Percentiles rank a stretch among this genome's conserved stretches.
phyloP scores from a whole-genome alignment of 139 green algal species.

The Nannochloris sp. region DNA sequence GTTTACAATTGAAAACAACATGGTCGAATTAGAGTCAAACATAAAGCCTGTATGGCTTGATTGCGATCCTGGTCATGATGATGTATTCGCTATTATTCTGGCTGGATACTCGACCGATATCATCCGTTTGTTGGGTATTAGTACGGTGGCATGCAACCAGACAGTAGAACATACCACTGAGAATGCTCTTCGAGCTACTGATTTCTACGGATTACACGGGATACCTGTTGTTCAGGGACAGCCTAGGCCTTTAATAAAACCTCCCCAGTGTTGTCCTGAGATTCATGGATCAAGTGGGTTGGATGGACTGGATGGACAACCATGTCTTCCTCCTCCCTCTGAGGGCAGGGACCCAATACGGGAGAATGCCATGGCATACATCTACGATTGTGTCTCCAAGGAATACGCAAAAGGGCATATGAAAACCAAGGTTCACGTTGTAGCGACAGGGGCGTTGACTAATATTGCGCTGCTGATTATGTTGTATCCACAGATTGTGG shows the following conservation, averaged over 20 bases:
- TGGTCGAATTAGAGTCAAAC: neutral
- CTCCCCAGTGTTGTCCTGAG: conserved; percentile 65
- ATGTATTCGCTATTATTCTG: conserved; percentile 85
- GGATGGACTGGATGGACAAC: conserved; percentile 22
- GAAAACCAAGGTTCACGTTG: conserved; percentile 26
- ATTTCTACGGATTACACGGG: conserved; percentile 42
- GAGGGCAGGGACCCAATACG: conserved; percentile 6
- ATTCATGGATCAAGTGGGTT: conserved; percentile 88
- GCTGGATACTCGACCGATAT: conserved; percentile 43
- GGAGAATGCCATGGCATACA: conserved; percentile 44
- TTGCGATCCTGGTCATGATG: conserved; percentile 87
- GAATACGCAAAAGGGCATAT: conserved; percentile 32
- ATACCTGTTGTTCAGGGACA: conserved; percentile 53
- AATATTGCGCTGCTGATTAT: conserved; percentile 55
- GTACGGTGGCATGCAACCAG: conserved; percentile 84
- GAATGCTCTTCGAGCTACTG: conserved; percentile 74
- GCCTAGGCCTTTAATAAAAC: conserved; percentile 61
- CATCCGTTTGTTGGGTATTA: conserved; percentile 73
- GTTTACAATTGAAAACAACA: neutral
- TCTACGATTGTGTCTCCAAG: conserved; percentile 48
- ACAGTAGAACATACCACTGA: conserved; percentile 65
- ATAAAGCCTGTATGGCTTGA: conserved; percentile 60
- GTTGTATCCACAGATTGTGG: conserved; percentile 6
- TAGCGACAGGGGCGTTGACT: conserved; percentile 81
- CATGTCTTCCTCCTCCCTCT: conserved; percentile 15